Base-by-base conservation (phyloP, 2,329 filamentous ascomycete species). In the Aspergillus viridinutans region DNA sequence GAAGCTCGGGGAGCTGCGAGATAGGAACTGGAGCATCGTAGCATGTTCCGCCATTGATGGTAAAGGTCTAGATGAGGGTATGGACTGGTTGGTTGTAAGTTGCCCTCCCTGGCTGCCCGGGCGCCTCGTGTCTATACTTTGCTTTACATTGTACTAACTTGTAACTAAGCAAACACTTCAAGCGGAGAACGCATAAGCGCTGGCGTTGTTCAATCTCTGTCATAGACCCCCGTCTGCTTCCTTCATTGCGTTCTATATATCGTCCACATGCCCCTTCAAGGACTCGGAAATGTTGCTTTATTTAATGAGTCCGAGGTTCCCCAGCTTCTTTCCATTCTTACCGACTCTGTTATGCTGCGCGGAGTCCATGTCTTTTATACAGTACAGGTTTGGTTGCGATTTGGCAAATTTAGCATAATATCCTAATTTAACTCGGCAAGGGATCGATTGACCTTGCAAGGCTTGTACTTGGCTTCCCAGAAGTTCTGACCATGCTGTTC, bases 21-120 rank as follows among this genome's bases (percentile, higher is more conserved):
- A 99, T 75, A 85, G 94, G 69, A 99, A 97, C 81, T 99, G 94
- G 94, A 97, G 92, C 76, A 99, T 99, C 72, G 92, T 99, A 73
- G 93, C 92, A 23, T 99, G 94, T 76, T 96, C 90, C 64, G 94
- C 94, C 14, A 93, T 99, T 56, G 94, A 97, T 72, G 94, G 94
- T 47, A 89, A 90, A 69, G 94, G 94, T 73, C 90, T 99, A 48
- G 90, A 88, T 61, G 94, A 99, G 77, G 94, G 94, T 58, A 99
- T 99, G 94, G 94, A 99, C 76, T 99, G 94, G 94, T 81, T 99
- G 72, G 92, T 95, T 81, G 90, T 93, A 77, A 77, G 81, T 81
- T 55, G 50, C 40, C 17, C 47, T 49, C n/a, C 26, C 47, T 40
- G 28, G 8, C 40, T 23, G 21, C 10, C 20, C 9, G 40, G 8